These are phyloP conservation scores for Saitozyma podzolica DNA, from an alignment of 768 basidiomycete genomes.

Conservation along the genomic window DNA sequence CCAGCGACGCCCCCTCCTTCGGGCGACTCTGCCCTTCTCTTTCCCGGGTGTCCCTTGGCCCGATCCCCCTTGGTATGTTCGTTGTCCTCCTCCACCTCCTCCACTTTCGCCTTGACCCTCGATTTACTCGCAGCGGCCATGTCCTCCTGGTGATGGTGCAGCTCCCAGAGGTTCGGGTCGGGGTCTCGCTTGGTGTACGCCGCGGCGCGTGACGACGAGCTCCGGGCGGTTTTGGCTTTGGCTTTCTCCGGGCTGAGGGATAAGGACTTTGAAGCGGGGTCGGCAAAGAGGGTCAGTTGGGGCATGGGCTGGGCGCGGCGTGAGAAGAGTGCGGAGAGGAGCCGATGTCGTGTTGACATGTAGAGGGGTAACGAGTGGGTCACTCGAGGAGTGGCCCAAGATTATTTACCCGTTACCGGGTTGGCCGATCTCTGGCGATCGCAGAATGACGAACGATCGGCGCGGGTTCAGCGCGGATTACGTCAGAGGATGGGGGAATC, in stretches of 20 bases:
- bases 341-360: background rate
- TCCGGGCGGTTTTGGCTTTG: slow-evolving; percentile 5
- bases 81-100: slow-evolving; percentile 6
- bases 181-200: slow-evolving; percentile 16
- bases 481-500: background rate
- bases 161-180: slow-evolving; percentile 38
- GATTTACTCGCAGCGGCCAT: slow-evolving; percentile 28
- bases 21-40: slow-evolving; percentile 24
- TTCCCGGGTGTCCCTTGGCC: slow-evolving; percentile 31
- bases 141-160: slow-evolving; percentile 43
- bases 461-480: background rate
- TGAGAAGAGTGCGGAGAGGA: background rate
- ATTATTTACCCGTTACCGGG: background rate
- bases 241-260: slow-evolving; percentile 23
- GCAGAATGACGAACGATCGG: background rate
- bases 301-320: slow-evolving; percentile 19
- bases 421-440: background rate
- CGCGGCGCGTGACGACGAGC: background rate
- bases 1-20: slow-evolving; percentile 49
- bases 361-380: background rate
- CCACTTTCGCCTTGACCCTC: slow-evolving; percentile 13
- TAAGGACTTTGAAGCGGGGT: slow-evolving; percentile 23
- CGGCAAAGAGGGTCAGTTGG: slow-evolving; percentile 37
- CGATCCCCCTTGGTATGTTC: slow-evolving; percentile 7
- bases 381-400: background rate